Base-by-base conservation (phyloP, 2,329 filamentous ascomycete species). In the Fusarium oxysporum region DNA sequence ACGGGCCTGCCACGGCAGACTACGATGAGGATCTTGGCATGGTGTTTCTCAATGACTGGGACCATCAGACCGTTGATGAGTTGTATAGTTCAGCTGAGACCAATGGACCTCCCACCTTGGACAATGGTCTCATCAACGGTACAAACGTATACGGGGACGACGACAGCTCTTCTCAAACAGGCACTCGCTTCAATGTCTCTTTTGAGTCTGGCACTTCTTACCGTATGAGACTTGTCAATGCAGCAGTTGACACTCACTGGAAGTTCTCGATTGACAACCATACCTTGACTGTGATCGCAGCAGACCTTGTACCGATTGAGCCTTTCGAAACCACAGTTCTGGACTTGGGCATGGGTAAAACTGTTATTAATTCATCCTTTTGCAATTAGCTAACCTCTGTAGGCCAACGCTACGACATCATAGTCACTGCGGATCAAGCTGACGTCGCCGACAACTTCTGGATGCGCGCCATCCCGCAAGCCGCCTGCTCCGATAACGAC, bases 1-100 rank as follows among this genome's bases (percentile, higher is more conserved):
- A 91, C 60, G 90, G 90, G 0, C 90, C 90, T 1, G 84, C 86
- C 0, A 86, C 86, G 5, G 83, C 85, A 19, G 84, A 89, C 74
- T 92, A 91, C 73, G 90, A 93, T 67, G 84, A 87, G 54, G 91
- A 93, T 74, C 82, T 92, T 0, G 91, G 91, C 6, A 80, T 85
- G 16, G 73, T 92, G 3, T 83, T 90, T 32, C 77, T 92, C 10
- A 87, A 85, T 21, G 90, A 92, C 74, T 92, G 89, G 88, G 85
- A 85, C 71, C 86, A 89, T 67, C 60, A 73, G 41, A 85, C 83
- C 1, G 81, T 82, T 5, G 84, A 85, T 57, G 71, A 82, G 56
- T 75, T 86, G 3, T 82, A 80, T 17, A 23, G n/a, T 23, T 50
- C 63, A 4, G 63, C 61, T 6, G 50, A 66, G 25, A 65, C 43